Base-by-base conservation (phyloP, 805 yeast genomes). In the Saccharomycopsis babjevae region DNA sequence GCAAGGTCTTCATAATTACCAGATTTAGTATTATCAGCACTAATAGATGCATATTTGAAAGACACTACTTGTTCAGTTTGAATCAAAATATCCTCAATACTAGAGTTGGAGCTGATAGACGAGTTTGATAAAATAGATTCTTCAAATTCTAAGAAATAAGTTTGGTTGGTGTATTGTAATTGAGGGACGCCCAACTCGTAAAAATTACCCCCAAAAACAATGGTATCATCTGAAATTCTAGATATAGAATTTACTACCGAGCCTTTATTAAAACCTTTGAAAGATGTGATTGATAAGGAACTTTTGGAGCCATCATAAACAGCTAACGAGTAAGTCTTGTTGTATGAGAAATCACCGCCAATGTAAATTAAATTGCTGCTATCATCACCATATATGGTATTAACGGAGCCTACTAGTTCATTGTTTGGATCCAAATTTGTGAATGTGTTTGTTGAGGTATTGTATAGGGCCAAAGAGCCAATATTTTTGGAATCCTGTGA, bases 201-300 rank as follows among this genome's bases (percentile, higher is more conserved):
- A 69, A 94, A 91, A 2, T 73, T 62, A 13, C 99, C 99, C 1
- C 94, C 93, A 73, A 91, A 93, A 13, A 94, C 69, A 7, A 94
- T 76, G 43, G 81, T 83, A 50, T 71, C 71, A 11, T 72, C 67
- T 43, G 76, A 77, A 56, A 82, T 68, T 63, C 78, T 77, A 0
- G 81, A 65, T 18, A 94, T 91, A 7, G 92, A 76, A 63, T 84
- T 82, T 15, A 94, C 80, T 0, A 67, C 62, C 0, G 92, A 76
- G 61, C 80, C 76, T 39, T 77, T 68, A 6, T 84, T 84, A 69
- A 93, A 90, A 0, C 98, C 98, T 34, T 80, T 78, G 72, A 93
- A 94, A 0, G 88, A 85, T 2, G 89, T 74, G 8, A 78, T 69
- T 1, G 68, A 57, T 46, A 88, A 72, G 1, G 71, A 38, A 22